phyloP scores from a whole-genome alignment of 2,329 filamentous ascomycete genomes.

The Herpotrichia juniperi region DNA sequence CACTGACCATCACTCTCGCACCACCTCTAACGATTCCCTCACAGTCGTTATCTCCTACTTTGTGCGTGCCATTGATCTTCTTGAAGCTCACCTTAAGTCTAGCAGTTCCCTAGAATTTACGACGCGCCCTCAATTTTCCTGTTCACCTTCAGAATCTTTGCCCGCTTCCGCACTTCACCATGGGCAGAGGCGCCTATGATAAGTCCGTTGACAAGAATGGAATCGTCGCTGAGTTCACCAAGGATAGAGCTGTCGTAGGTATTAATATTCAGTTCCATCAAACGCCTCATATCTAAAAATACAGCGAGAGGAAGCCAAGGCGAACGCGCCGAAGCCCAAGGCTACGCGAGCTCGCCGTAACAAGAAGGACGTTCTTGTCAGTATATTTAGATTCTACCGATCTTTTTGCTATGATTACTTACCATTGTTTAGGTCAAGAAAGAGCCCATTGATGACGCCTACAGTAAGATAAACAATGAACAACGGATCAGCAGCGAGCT shows the following conservation, averaged over 20 bases:
- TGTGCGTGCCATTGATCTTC: no score
- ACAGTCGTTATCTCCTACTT: no score
- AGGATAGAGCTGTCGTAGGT: neutral
- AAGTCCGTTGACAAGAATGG: neutral
- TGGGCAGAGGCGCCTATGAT: conserved; percentile 4
- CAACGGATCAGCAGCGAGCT: neutral
- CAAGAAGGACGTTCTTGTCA: neutral
- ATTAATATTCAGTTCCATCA: neutral
- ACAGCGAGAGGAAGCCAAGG: neutral
- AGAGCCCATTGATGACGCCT: neutral
- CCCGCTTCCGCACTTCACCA: neutral
- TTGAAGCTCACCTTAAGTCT: no score
- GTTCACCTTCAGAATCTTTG: neutral
- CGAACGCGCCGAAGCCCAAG: neutral
- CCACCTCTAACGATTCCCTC: no score
- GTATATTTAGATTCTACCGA: no score
- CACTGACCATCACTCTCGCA: no score
- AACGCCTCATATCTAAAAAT: neutral
- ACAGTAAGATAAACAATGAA: neutral
- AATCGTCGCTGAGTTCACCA: neutral
- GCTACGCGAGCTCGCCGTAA: neutral
- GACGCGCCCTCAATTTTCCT: neutral
- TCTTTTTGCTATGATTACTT: no score
- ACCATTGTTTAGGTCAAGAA: no score
- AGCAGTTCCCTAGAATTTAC: no score